Conservation (phyloP, 257 asterid genomes). For the Echium plantagineum region DNA sequence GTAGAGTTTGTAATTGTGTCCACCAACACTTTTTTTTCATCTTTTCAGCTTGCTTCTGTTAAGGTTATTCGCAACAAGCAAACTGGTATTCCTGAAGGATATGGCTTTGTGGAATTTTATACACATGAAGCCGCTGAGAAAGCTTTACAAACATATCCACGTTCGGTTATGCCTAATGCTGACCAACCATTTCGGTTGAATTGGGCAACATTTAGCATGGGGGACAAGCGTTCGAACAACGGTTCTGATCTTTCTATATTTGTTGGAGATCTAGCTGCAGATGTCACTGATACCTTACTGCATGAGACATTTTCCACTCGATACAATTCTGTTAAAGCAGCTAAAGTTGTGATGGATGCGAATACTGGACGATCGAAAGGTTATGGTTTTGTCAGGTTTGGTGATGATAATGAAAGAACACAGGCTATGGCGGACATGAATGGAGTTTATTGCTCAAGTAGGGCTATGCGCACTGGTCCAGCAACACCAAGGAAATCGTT, state of each 20-base stretch:
- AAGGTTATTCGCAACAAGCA: slow-evolving; percentile 91
- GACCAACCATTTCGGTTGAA: slow-evolving; percentile 81
- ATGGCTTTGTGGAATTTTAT: slow-evolving; percentile 82
- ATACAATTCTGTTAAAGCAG: slow-evolving; percentile 82
- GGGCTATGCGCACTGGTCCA: slow-evolving; percentile 91
- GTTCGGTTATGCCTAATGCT: slow-evolving; percentile 67
- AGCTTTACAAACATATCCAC: slow-evolving; percentile 48
- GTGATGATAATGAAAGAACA: slow-evolving; percentile 74
- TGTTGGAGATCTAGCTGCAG: slow-evolving; percentile 91
- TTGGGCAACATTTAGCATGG: slow-evolving; percentile 96
- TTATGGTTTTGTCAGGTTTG: slow-evolving; percentile 89
- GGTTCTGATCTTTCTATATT: slow-evolving; percentile 84
- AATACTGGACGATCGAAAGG: slow-evolving; percentile 90
- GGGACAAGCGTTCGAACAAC: slow-evolving; percentile 66
- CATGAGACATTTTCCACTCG: slow-evolving; percentile 59
- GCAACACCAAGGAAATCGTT: slow-evolving; percentile 83
- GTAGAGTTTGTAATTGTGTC: background rate
- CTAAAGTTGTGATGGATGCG: slow-evolving; percentile 84
- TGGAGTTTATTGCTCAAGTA: slow-evolving; percentile 67
- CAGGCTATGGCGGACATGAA: slow-evolving; percentile 88
- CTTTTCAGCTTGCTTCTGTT: slow-evolving; percentile 61
- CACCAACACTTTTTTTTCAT: background rate
- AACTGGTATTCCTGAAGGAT: slow-evolving; percentile 82
- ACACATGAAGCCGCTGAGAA: slow-evolving; percentile 84
- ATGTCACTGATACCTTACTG: slow-evolving; percentile 75